Evolutionary conservation across 2,329 filamentous ascomycete genomes (phyloP), one percentile per base, ranked within the genome.

Genomic region (Penicillium brasilianum): DNA sequence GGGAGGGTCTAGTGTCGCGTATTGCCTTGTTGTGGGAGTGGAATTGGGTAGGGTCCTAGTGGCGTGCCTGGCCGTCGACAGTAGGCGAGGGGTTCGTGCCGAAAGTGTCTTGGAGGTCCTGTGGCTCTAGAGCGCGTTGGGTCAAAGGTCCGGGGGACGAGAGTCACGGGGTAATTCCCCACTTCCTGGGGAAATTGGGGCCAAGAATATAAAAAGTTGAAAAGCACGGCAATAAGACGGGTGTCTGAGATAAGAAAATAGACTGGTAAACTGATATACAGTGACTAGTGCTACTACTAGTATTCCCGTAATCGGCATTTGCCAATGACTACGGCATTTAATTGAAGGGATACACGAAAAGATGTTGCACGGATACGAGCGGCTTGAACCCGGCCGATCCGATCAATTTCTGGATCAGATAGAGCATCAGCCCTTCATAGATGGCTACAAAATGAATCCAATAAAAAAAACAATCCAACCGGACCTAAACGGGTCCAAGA

Each of bases 351-450:
- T 6, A 28, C 25, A 28, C 25, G 25, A 6, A 28, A 28, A 28
- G n/a, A 28, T 28, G 25, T 28, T 28, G 14, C 43, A 46, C 3
- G 7, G 7, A 16, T 46, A 46, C 43, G 25, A 10, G 14, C 34
- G 20, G 32, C 28, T 37, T 52, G 49, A 37, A 37, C 37, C 32
- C 32, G 37, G 32, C 49, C 50, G 50, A 52, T 52, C 32, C 49
- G 25, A 48, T 53, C 28, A 55, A 50, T 58, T 60, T 49, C 48
- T 62, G 44, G 25, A 57, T 57, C 57, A 60, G 49, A 57, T 51
- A 54, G 49, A 56, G 43, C 58, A 44, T 58, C 55, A 54, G 7
- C n/a, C 37, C 53, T 39, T 28, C 43, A 28, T 8, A 41, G 37
- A 43, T 30, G 36, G n/a, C 52, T 32, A 39, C 34, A 39, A 11